phyloP scores from a whole-genome alignment of 495 filamentous ascomycete genomes.

The Podospora didyma region DNA sequence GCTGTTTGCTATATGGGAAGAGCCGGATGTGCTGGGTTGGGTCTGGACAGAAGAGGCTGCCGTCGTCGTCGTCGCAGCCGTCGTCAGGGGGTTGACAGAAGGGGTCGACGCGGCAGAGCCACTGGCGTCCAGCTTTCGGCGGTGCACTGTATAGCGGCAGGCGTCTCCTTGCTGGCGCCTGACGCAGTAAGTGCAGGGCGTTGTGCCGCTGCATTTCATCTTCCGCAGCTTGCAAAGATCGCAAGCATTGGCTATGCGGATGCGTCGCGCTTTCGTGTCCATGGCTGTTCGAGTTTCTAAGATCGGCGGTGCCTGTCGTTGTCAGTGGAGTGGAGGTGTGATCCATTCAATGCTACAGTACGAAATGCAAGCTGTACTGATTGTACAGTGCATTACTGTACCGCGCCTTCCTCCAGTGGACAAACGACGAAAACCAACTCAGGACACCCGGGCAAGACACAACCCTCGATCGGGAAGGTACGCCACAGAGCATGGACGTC shows the following conservation, averaged over 20 bases:
- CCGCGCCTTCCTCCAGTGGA: no score
- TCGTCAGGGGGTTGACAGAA: not conserved
- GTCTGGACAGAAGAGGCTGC: not conserved
- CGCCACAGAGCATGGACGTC: not conserved
- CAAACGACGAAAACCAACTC: no score
- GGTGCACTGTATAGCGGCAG: constrained; percentile 24
- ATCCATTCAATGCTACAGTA: not conserved
- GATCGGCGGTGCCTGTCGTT: not conserved
- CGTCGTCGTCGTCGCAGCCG: not conserved
- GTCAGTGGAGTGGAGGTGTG: not conserved
- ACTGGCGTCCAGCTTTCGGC: not conserved
- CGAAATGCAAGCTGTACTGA: not conserved
- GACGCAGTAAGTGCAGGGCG: constrained; percentile 34
- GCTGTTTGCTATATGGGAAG: not conserved
- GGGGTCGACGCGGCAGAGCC: not conserved
- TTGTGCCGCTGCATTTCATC: constrained; percentile 36
- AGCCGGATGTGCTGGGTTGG: no score
- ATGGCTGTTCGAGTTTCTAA: constrained; percentile 11
- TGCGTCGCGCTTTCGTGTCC: constrained; percentile 15
- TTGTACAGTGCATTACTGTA: no score
- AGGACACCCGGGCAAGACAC: no score
- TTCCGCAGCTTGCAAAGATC: constrained; percentile 44
- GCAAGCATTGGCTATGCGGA: constrained; percentile 41
- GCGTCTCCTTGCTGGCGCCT: constrained; percentile 18
- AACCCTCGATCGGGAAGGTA: not conserved